Evolutionary conservation across 345 rosid genomes (phyloP).

Genomic region (Eucalyptus sideroxylon): DNA sequence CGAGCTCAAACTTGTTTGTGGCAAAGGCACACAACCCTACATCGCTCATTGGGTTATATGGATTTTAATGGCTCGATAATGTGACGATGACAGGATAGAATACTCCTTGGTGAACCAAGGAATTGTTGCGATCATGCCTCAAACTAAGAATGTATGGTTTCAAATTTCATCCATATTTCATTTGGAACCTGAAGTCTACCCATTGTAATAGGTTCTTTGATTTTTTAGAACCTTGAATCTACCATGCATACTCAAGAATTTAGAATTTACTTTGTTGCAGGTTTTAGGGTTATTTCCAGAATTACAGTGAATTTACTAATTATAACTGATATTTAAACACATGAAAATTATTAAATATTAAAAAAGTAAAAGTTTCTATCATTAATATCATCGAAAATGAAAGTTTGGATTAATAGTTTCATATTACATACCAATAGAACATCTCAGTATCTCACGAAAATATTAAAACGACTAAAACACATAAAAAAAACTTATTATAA

Average conservation of each 20-base stretch:
- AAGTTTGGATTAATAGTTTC: rapidly evolving
- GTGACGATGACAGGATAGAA: rapidly evolving
- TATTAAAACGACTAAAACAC: too few relatives aligned
- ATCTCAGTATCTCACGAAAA: rapidly evolving
- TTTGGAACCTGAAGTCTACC: too few relatives aligned
- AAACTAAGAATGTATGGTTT: not conserved
- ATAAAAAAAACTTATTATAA: too few relatives aligned
- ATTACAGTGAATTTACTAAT: too few relatives aligned
- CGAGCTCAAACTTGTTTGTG: not conserved
- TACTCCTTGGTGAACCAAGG: not conserved
- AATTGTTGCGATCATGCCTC: rapidly evolving
- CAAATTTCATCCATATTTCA: too few relatives aligned
- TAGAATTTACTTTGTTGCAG: rapidly evolving
- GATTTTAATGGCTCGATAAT: not conserved
- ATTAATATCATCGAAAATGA: too few relatives aligned
- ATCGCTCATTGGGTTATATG: not conserved
- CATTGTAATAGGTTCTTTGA: too few relatives aligned
- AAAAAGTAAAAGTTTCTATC: rapidly evolving
- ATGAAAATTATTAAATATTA: rapidly evolving
- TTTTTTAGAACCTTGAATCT: too few relatives aligned
- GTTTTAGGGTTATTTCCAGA: too few relatives aligned
- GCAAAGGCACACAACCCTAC: not conserved
- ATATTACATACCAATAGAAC: rapidly evolving
- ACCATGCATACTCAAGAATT: too few relatives aligned
- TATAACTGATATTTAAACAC: too few relatives aligned